Evolutionary conservation across 305 asterid species (phyloP).

Genomic region (Solanum hybrid): DNA sequence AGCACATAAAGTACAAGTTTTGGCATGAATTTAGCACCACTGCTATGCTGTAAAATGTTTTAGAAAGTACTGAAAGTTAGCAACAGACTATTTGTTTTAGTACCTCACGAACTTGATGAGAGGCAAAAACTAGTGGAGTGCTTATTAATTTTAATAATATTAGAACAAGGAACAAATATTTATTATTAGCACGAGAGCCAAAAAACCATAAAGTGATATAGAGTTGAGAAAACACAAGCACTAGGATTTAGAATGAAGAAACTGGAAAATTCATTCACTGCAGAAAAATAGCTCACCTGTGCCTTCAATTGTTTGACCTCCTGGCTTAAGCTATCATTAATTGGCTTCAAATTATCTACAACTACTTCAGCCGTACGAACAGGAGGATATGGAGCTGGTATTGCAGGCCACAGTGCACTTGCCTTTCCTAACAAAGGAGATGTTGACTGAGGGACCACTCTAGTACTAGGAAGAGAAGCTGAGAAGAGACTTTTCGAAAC

Average conservation of each 20-base stretch:
- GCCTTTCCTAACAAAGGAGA: constrained; percentile 48
- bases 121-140: neutral
- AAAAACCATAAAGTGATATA: neutral
- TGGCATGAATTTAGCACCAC: neutral
- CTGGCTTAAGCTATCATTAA: constrained; percentile 29
- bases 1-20: neutral
- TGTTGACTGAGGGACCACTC: constrained; percentile 42
- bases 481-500: constrained; percentile 31
- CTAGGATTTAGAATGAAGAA: neutral
- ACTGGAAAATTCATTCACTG: neutral
- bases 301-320: constrained; percentile 63
- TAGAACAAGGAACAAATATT: neutral
- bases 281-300: constrained; percentile 44
- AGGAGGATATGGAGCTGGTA: constrained; percentile 22
- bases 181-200: neutral
- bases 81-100: neutral
- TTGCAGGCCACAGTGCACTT: constrained; percentile 32
- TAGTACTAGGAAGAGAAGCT: constrained; percentile 36
- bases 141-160: neutral
- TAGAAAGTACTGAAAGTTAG: neutral
- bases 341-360: constrained; percentile 29
- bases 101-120: neutral
- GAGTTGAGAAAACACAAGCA: neutral
- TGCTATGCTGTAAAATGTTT: neutral
- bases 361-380: constrained; percentile 30